Evolutionary conservation across 2,329 filamentous ascomycete species (phyloP), one percentile per base, ranked within the genome.

Genomic region (Fonsecaea pugnacius): DNA sequence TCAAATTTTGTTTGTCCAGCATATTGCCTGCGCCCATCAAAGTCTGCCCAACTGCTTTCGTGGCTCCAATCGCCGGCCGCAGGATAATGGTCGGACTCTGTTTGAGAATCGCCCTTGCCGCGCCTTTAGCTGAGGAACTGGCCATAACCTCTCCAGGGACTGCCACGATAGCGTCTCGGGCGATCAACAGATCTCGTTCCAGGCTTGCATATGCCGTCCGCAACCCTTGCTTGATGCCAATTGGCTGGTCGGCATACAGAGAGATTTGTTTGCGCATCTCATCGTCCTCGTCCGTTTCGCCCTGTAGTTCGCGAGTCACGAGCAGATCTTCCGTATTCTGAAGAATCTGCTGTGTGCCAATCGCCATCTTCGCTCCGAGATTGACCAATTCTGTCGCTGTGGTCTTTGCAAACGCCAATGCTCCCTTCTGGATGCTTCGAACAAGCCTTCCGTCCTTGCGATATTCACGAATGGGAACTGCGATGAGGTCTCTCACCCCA

Each of bases 331-430:
- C 96, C 0, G 93, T 92, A 18, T 90, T 91, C 73, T 96, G 90
- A 1, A 99, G 85, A 16, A 93, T 87, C n/a, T 90, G 95, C 73
- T 98, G 95, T 2, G 96, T 96, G 36, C 95, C 95, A 56, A 98
- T 91, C 0, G 94, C 94, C 57, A 98, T 82, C 77, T 97, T 98
- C 52, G 95, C 95, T 12, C 95, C 94, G 0, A 99, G 83, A 72
- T 95, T 95, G 68, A 96, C 90, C n/a, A 98, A 84, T 74, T 97
- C 95, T 0, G 90, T 96, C 2, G 93, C 93, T 0, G 95, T 99
- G 1, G 92, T 97, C 73, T 91, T 93, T 38, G 91, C 93, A 77
- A 99, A 99, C 1, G 91, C 89, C 8, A 89, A 82, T 0, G 93
- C 92, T 1, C 96, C 95, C 78, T 96, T 98, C 66, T 92, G 89